Conservation (phyloP, 2,329 filamentous ascomycete genomes). For the Aspergillaceae sp. region DNA sequence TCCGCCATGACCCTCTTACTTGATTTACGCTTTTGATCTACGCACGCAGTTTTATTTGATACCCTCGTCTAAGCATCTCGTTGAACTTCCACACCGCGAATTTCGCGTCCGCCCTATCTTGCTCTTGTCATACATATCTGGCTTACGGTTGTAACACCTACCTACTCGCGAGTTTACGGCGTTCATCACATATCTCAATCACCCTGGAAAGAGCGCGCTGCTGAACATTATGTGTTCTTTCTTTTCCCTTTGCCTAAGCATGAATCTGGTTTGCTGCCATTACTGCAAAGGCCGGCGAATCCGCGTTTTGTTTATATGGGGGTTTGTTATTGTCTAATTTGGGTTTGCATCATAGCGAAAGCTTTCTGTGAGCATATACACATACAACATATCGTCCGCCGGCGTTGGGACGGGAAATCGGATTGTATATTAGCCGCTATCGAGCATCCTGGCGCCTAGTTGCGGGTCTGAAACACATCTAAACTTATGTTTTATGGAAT, state of each 20-base stretch:
- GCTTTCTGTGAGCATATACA: too few species aligned
- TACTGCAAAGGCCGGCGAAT: too few species aligned
- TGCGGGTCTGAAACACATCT: not conserved
- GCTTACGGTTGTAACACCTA: not conserved
- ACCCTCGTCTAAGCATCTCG: not conserved
- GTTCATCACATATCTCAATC: not conserved
- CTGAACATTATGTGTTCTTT: not conserved
- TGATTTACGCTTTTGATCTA: slow-evolving; percentile 1
- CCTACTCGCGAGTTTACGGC: slow-evolving; percentile 4
- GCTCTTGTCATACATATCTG: not conserved
- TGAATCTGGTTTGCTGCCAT: too few species aligned
- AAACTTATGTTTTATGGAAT: too few species aligned
- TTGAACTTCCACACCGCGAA: not conserved
- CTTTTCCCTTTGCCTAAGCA: not conserved
- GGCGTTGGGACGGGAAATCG: not conserved
- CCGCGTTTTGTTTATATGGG: not conserved
- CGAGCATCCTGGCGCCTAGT: not conserved
- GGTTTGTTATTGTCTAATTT: too few species aligned
- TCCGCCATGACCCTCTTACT: slow-evolving; percentile 33
- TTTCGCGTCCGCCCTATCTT: not conserved
- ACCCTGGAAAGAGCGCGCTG: not conserved
- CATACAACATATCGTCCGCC: too few species aligned
- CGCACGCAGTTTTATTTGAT: slow-evolving; percentile 5
- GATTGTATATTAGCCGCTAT: slow-evolving; percentile 1
- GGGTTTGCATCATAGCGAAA: too few species aligned